A percentile compares a stretch with the other conserved stretches of the same genome.
phyloP scores from a whole-genome alignment of 768 basidiomycete species.

The Lactifluus subvellereus region DNA sequence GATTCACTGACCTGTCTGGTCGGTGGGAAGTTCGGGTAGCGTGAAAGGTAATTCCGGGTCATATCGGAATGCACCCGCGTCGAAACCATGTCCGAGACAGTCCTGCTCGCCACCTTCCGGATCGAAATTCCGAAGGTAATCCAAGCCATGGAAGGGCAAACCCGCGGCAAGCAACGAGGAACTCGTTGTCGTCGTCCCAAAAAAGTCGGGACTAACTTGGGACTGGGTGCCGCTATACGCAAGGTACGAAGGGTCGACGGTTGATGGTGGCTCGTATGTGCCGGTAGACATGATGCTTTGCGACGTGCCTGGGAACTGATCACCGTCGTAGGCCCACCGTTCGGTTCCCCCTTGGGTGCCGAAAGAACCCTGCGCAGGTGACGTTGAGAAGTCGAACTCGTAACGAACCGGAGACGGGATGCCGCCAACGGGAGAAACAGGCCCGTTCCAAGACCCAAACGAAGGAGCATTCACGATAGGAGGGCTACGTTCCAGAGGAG shows the following conservation, averaged over 20 bases:
- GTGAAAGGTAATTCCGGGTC: constrained; percentile 77
- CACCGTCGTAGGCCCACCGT: constrained; percentile 19
- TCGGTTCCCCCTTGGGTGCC: constrained; percentile 4
- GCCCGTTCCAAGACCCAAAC: constrained; percentile 27
- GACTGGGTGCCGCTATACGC: constrained; percentile 11
- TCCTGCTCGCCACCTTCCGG: constrained; percentile 43
- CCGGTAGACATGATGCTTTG: constrained; percentile 1
- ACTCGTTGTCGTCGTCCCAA: constrained; percentile 47
- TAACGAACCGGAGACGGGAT: constrained; percentile 19
- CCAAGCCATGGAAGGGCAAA: constrained; percentile 78
- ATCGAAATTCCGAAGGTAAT: constrained; percentile 75
- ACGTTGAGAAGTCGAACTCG: constrained; percentile 21
- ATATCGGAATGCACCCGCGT: constrained; percentile 64
- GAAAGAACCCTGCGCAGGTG: constrained; percentile 13
- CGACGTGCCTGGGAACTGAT: constrained; percentile 15
- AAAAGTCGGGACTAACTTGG: constrained; percentile 27
- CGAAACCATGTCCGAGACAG: constrained; percentile 54
- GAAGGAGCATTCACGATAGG: constrained; percentile 41
- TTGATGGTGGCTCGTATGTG: constrained; percentile 16
- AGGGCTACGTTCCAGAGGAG: constrained; percentile 52
- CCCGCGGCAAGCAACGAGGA: constrained; percentile 65
- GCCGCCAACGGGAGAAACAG: constrained; percentile 18
- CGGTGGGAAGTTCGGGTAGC: constrained; percentile 33
- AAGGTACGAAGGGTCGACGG: constrained; percentile 24
- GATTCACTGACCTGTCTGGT: constrained; percentile 4